Conservation (phyloP, 257 asterid genomes). For the Avicennia marina region DNA sequence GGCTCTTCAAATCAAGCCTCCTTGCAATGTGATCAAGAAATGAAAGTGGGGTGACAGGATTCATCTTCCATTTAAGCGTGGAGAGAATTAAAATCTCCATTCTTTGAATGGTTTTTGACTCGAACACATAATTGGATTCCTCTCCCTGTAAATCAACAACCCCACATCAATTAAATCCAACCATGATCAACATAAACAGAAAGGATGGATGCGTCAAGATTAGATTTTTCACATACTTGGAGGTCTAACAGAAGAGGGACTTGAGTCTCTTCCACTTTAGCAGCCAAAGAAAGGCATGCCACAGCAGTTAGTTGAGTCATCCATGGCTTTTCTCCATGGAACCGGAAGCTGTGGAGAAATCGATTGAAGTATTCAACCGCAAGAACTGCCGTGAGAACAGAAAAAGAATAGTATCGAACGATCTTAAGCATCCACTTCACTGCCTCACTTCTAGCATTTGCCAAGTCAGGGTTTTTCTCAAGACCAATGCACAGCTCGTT, state of each 20-base stretch:
- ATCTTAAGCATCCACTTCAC: conserved; percentile 52
- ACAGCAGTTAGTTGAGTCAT: conserved; percentile 52
- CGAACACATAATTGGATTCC: conserved; percentile 44
- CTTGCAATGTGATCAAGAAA: conserved; percentile 47
- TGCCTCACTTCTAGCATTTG: conserved; percentile 41
- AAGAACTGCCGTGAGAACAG: conserved; percentile 52
- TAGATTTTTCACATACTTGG: conserved; percentile 31
- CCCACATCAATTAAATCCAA: not conserved
- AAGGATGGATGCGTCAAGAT: conserved; percentile 3
- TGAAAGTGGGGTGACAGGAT: conserved; percentile 56
- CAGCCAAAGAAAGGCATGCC: conserved; percentile 56
- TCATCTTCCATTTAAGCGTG: conserved; percentile 62
- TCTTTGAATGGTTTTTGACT: conserved; percentile 55
- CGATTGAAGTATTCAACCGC: conserved; percentile 48
- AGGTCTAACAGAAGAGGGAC: conserved; percentile 56
- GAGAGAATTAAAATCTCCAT: conserved; percentile 65
- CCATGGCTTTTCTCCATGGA: conserved; percentile 45
- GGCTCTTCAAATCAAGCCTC: conserved; percentile 26
- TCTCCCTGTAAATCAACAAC: conserved; percentile 35
- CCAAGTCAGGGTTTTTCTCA: conserved; percentile 25
- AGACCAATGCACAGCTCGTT: conserved; percentile 18
- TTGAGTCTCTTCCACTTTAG: conserved; percentile 50
- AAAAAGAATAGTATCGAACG: conserved; percentile 33
- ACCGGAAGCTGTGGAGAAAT: conserved; percentile 22
- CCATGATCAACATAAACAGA: not conserved